Percentiles rank a stretch among this genome's conserved stretches.
phyloP scores from a whole-genome alignment of 1,284 basidiomycete species.

The Marasmius tenuissimus region DNA sequence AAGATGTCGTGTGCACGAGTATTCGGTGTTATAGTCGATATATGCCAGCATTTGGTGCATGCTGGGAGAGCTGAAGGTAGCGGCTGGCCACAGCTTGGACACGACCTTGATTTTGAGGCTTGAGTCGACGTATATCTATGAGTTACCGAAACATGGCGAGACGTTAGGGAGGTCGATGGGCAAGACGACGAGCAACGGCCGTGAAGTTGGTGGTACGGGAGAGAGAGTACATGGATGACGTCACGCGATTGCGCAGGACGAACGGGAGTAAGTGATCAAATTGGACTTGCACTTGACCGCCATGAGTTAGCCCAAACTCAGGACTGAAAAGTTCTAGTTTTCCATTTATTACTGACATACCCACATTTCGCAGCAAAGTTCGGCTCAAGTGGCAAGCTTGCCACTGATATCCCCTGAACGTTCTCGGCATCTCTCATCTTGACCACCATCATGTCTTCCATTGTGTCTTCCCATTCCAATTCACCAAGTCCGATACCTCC shows the following conservation, averaged over 20 bases:
- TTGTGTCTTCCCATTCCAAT: not conserved
- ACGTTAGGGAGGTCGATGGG: not conserved
- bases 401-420: conserved; percentile 1
- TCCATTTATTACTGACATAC: too few relatives aligned
- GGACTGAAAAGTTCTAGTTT: too few relatives aligned
- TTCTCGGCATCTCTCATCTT: not conserved
- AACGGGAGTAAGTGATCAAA: too few relatives aligned
- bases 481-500: not conserved
- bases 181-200: not conserved
- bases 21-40: conserved; percentile 52
- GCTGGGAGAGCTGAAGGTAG: conserved; percentile 66
- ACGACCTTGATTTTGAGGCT: conserved; percentile 26
- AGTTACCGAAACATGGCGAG: conserved; percentile 5
- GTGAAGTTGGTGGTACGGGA: not conserved
- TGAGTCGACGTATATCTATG: conserved; percentile 5
- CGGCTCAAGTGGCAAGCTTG: not conserved
- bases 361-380: too few relatives aligned
- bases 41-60: conserved; percentile 65
- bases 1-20: conserved; percentile 64
- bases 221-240: conserved; percentile 6
- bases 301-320: too few relatives aligned
- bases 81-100: conserved; percentile 58
- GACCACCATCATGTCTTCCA: not conserved
- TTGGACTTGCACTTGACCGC: too few relatives aligned
- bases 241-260: conserved; percentile 19